These are phyloP conservation scores for Acanthochlamys bracteata DNA, from an alignment of 106 monocot genomes.

Conservation along the genomic window DNA sequence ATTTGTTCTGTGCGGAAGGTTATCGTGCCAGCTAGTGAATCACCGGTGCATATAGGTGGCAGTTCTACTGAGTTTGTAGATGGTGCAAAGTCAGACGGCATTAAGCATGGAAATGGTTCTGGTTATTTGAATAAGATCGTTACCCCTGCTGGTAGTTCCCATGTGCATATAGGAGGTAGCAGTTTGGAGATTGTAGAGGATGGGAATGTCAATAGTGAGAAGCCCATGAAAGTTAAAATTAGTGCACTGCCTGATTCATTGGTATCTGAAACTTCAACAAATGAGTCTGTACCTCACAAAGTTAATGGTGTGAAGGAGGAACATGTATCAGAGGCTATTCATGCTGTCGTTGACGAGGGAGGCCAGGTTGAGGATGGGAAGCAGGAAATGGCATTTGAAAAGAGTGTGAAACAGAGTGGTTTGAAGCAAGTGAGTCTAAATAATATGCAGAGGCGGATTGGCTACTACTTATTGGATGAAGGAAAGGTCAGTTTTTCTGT, in stretches of 20 bases:
- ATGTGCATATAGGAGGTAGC: background rate
- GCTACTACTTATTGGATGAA: conserved; percentile 7
- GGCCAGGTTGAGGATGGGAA: background rate
- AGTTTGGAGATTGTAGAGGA: background rate
- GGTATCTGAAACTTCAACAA: too few relatives aligned
- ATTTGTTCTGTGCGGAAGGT: too few relatives aligned
- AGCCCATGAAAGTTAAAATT: background rate
- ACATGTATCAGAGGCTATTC: background rate
- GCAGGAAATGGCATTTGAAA: background rate
- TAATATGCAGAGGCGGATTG: background rate
- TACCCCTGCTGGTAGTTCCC: background rate
- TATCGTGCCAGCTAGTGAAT: too few relatives aligned
- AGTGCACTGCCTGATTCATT: too few relatives aligned
- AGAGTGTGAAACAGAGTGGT: background rate
- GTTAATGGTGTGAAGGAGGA: background rate
- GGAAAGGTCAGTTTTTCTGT: conserved; percentile 19
- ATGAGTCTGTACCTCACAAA: too few relatives aligned
- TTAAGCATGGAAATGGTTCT: background rate
- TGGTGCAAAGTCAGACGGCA: background rate
- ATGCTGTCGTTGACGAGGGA: background rate
- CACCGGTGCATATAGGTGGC: too few relatives aligned
- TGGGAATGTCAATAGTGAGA: background rate
- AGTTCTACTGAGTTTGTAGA: background rate
- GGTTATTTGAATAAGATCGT: background rate
- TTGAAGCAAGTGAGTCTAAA: background rate